Conservation (phyloP, 176 grass and related monocot genomes). For the Aegilops bicornis region DNA sequence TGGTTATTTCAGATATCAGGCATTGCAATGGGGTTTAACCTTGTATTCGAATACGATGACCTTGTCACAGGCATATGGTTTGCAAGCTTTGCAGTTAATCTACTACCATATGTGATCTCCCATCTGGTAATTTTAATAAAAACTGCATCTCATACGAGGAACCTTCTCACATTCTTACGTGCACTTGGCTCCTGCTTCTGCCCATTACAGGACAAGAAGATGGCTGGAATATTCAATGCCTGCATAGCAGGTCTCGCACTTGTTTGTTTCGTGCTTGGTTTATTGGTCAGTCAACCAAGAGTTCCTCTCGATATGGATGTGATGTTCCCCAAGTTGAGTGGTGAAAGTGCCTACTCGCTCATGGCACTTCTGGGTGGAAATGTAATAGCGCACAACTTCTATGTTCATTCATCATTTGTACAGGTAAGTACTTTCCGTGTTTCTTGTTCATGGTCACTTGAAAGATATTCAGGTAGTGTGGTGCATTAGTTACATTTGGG, state of each 20-base stretch:
- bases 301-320: conserved; percentile 75
- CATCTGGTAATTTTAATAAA: conserved; percentile 57
- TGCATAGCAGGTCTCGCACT: conserved; percentile 75
- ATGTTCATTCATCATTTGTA: conserved; percentile 91
- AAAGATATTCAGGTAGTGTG: background rate
- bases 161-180: conserved; percentile 24
- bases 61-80: conserved; percentile 72
- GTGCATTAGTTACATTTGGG: background rate
- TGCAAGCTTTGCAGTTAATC: conserved; percentile 59
- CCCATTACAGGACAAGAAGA: conserved; percentile 61
- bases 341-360: conserved; percentile 88
- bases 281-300: conserved; percentile 85
- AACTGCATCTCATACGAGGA: background rate
- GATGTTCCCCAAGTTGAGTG: conserved; percentile 86
- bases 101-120: conserved; percentile 65
- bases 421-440: conserved; percentile 46
- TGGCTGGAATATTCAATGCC: conserved; percentile 50
- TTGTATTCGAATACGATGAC: conserved; percentile 71
- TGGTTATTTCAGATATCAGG: conserved; percentile 90
- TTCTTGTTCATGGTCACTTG: background rate
- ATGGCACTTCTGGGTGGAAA: conserved; percentile 99
- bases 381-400: conserved; percentile 98
- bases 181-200: conserved; percentile 25
- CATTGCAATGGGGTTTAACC: conserved; percentile 84
- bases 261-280: conserved; percentile 86